Conservation (phyloP, 768 basidiomycete genomes). For the Pleurotus platypus region DNA sequence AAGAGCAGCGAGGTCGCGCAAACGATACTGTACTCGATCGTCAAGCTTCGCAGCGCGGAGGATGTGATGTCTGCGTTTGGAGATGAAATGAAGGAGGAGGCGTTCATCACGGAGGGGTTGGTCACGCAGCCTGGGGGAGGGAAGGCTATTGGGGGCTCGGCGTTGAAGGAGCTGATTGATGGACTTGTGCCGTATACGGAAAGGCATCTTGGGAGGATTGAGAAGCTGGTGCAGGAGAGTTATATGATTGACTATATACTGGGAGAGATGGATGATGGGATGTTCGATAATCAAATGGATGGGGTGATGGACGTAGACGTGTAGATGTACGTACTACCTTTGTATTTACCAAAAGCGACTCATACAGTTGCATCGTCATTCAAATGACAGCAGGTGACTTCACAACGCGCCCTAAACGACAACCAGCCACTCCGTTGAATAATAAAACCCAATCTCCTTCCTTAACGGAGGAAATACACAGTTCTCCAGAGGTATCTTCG, state of each 20-base stretch:
- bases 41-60: constrained; percentile 73
- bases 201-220: constrained; percentile 82
- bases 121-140: constrained; percentile 12
- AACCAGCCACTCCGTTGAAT: constrained; percentile 72
- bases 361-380: background rate
- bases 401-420: constrained; percentile 51
- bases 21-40: constrained; percentile 71
- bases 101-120: constrained; percentile 22
- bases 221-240: constrained; percentile 89
- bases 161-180: constrained; percentile 75
- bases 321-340: background rate
- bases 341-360: background rate
- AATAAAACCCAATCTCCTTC: constrained; percentile 65
- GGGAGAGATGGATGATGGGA: constrained; percentile 82
- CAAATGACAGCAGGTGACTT: background rate
- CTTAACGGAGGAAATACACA: constrained; percentile 40
- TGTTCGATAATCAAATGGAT: constrained; percentile 52
- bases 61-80: constrained; percentile 69
- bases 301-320: constrained; percentile 25
- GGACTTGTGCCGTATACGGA: constrained; percentile 93
- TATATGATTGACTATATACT: constrained; percentile 91
- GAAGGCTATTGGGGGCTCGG: constrained; percentile 24
- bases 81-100: constrained; percentile 31
- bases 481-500: constrained; percentile 41
- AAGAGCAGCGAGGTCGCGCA: constrained; percentile 86